Evolutionary conservation across 148 eudicot genomes (phyloP), one percentile per base, ranked within the genome.

Genomic region (Vaccinium vitisidaea): DNA sequence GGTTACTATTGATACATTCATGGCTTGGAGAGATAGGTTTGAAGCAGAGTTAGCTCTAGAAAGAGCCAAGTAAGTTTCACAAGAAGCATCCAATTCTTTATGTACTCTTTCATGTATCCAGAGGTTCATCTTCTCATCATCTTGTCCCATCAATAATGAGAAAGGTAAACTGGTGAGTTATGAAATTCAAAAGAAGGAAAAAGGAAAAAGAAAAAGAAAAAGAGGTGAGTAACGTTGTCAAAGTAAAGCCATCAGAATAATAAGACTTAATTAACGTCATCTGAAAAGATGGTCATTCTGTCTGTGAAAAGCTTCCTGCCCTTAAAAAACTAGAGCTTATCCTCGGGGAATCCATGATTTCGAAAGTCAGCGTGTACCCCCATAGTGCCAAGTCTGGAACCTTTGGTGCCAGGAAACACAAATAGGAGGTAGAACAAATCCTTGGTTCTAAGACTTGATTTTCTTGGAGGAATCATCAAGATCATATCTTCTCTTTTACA

Each of bases 31-130:
- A 84, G 99, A 95, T 78, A 91, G 96, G 90, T 95, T 88, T 91
- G 98, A 97, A 89, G 99, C 98, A 65, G 99, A 95, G 89, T 84
- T 95, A 80, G 99, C 98, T 23, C 91, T 97, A n/a, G 94, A 95
- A 89, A 93, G 92, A 86, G 99, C 99, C 90, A 97, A 97, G 99
- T 97, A 86, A 93, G 98, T 88, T 84, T 78, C 76, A 63, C n/a
- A 59, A 21, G 54, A 46, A 18, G 77, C 84, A 61, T 12, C 27
- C 1, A 32, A 25, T 61, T 76, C 16, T 8, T 83, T 58, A 46
- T 36, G 19, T 74, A 6, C 23, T 27, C 54, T 65, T 61, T 49
- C 48, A 55, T 16, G 30, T 2, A 1, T 32, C 5, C 2, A 15
- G 48, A 48, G 50, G 58, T 69, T 79, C 65, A 32, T 79, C 55